Evolutionary conservation across 805 yeast species (phyloP).

Genomic region (Maudiozyma serrabonitensis): DNA sequence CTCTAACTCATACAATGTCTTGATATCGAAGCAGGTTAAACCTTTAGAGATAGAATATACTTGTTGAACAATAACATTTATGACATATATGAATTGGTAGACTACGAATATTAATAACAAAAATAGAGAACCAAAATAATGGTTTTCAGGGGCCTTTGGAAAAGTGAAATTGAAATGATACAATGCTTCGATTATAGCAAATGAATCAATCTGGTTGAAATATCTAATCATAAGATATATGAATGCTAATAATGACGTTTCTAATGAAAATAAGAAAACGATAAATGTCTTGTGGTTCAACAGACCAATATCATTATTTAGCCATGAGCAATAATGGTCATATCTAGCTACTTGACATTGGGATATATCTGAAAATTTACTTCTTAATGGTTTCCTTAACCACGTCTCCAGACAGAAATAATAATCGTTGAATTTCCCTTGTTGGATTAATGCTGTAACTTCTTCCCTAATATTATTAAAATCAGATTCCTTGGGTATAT

Average conservation of each 20-base stretch:
- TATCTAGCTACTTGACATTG: constrained; percentile 63
- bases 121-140: background rate
- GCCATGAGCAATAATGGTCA: constrained; percentile 96
- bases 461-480: constrained; percentile 33
- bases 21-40: constrained; percentile 35
- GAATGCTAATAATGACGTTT: background rate
- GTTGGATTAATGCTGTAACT: constrained; percentile 46
- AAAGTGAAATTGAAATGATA: no score
- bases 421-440: constrained; percentile 60
- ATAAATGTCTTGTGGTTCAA: constrained; percentile 78
- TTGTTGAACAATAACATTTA: constrained; percentile 43
- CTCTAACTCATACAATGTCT: background rate
- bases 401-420: constrained; percentile 71
- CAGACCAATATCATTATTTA: constrained; percentile 76
- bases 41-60: constrained; percentile 68
- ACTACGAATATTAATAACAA: background rate
- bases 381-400: constrained; percentile 68
- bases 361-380: constrained; percentile 56
- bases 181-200: background rate
- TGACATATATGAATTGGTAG: background rate
- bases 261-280: constrained; percentile 32
- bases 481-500: constrained; percentile 50
- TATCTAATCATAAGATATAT: background rate
- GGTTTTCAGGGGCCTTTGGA: background rate
- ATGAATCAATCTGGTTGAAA: background rate